phyloP scores from a whole-genome alignment of 75 land plant genomes.

The Pinus albicaulis region DNA sequence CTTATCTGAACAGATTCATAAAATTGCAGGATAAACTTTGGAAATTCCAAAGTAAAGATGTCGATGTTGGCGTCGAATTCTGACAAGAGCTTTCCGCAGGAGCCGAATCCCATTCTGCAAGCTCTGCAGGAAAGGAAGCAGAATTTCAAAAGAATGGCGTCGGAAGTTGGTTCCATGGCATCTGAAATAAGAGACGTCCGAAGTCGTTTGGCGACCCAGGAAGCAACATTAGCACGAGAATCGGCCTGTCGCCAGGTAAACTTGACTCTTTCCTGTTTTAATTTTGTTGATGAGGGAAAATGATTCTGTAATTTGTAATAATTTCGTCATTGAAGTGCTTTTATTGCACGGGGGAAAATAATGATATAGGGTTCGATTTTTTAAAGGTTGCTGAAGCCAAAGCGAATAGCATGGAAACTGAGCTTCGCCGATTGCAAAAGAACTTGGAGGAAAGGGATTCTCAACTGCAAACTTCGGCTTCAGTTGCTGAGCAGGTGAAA shows the following conservation, averaged over 20 bases:
- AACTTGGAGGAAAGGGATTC: conserved; percentile 44
- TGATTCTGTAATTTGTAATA: not conserved
- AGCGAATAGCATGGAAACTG: conserved; percentile 47
- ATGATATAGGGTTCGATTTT: not conserved
- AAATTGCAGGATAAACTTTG: too few relatives aligned
- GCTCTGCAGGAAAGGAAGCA: conserved; percentile 67
- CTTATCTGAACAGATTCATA: too few relatives aligned
- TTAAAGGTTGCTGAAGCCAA: conserved; percentile 54
- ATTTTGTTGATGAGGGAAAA: not conserved
- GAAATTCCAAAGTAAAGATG: too few relatives aligned
- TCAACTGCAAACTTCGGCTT: conserved; percentile 31
- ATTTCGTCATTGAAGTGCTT: not conserved
- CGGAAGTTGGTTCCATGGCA: conserved; percentile 61
- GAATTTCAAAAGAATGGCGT: conserved; percentile 35
- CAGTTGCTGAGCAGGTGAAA: conserved; percentile 45
- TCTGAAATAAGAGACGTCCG: conserved; percentile 66
- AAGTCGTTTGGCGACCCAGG: conserved; percentile 30
- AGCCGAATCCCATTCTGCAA: conserved; percentile 53
- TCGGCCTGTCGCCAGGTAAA: conserved; percentile 42
- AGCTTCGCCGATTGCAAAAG: conserved; percentile 38
- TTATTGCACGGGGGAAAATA: not conserved
- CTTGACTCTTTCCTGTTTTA: not conserved
- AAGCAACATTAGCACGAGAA: conserved; percentile 44
- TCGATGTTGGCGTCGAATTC: too few relatives aligned
- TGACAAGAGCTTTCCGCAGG: not conserved